Evolutionary conservation across 1,284 basidiomycete genomes (phyloP).

Genomic region (Lentinula novae-zelandiae): DNA sequence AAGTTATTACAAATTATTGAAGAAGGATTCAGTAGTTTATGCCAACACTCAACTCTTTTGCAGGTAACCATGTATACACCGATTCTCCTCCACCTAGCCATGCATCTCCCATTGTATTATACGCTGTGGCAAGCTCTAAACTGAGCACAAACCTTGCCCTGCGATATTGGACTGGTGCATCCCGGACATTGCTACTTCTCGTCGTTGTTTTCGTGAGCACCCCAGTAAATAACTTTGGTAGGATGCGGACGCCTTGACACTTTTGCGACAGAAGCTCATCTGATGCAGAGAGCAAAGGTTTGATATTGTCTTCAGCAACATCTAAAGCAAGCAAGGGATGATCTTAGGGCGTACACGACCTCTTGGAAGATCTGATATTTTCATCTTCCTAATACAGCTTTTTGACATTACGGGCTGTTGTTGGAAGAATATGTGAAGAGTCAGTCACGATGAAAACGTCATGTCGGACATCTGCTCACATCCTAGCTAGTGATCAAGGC

Average conservation of each 20-base stretch:
- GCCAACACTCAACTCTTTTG: too few species aligned
- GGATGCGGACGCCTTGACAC: conserved; percentile 19
- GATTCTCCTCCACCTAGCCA: conserved; percentile 9
- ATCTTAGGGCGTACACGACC: conserved; percentile 21
- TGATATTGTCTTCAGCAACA: conserved; percentile 41
- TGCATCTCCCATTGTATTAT: conserved; percentile 16
- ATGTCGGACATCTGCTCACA: conserved; percentile 28
- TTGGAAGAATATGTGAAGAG: background rate
- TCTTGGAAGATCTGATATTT: conserved; percentile 33
- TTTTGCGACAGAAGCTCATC: conserved; percentile 20
- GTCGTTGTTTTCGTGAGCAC: conserved; percentile 15
- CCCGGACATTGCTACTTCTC: background rate
- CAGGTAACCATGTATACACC: too few species aligned
- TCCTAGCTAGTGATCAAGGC: conserved; percentile 55
- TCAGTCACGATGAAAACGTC: background rate
- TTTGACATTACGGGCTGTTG: conserved; percentile 38
- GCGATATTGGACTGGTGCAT: background rate
- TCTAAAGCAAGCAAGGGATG: conserved; percentile 22
- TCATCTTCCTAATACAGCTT: conserved; percentile 44
- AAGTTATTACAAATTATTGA: too few species aligned
- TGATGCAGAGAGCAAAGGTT: conserved; percentile 22
- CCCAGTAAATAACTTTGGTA: conserved; percentile 32
- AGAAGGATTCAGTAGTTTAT: too few species aligned
- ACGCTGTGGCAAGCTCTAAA: conserved; percentile 17
- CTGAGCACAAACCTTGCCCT: conserved; percentile 13